Conservation (phyloP, 75 land plant genomes). For the Picea glauca region DNA sequence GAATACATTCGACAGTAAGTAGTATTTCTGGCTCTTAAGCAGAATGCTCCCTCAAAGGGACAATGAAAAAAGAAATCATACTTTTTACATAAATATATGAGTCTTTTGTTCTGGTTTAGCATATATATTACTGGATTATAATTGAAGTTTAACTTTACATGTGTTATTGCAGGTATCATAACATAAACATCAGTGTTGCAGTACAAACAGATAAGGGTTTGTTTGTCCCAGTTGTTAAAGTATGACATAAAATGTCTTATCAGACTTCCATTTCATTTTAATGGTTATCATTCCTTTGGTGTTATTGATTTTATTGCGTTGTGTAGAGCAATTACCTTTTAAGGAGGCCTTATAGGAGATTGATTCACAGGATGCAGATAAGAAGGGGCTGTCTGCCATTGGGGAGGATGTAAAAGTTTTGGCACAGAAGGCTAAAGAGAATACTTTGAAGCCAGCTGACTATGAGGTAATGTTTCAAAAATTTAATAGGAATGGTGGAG, state of each 20-base stretch:
- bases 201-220: constrained; percentile 97
- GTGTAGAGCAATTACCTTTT: neutral
- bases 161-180: constrained; percentile 64
- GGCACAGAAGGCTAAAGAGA: constrained; percentile 94
- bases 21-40: neutral
- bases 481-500: neutral
- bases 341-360: neutral
- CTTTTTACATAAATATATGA: neutral
- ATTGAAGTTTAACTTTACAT: neutral
- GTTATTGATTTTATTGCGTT: neutral
- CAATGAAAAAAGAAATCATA: neutral
- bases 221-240: constrained; percentile 94
- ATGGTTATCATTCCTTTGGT: neutral
- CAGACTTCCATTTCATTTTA: neutral
- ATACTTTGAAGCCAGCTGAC: constrained; percentile 85
- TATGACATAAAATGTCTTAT: constrained; percentile 15
- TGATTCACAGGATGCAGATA: constrained; percentile 90
- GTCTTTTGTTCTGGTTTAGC: constrained; percentile 1
- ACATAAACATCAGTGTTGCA: constrained; percentile 93
- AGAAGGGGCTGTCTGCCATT: constrained; percentile 83
- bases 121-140: neutral
- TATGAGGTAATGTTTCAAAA: constrained; percentile 65
- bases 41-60: neutral
- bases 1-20: constrained; percentile 96
- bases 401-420: constrained; percentile 79